These are phyloP conservation scores for Aphanomyces invadans DNA, from an alignment of 352 stramenopile species.

Conservation along the genomic window DNA sequence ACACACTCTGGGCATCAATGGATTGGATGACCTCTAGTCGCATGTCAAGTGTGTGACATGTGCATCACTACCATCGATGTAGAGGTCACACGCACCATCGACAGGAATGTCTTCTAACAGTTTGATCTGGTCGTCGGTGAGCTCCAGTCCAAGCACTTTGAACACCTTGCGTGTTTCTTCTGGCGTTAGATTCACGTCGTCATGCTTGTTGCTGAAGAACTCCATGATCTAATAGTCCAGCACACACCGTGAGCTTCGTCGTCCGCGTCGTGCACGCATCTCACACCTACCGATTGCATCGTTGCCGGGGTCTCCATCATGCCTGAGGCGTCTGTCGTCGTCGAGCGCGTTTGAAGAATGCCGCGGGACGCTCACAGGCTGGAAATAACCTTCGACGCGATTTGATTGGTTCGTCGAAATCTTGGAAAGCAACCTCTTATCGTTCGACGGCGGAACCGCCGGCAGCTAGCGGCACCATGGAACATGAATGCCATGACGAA, in stretches of 20 bases:
- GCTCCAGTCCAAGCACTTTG: conserved; percentile 6
- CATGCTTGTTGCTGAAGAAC: conserved; percentile 1
- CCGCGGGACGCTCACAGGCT: neutral
- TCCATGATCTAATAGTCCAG: neutral
- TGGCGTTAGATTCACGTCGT: conserved; percentile 17
- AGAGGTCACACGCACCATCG: neutral
- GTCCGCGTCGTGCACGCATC: neutral
- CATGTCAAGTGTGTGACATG: no score
- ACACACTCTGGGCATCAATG: neutral
- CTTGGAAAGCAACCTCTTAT: conserved; percentile 8
- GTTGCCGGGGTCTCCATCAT: neutral
- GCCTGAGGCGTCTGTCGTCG: neutral
- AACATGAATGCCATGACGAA: neutral
- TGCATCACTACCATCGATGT: neutral
- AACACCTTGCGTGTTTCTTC: conserved; percentile 13
- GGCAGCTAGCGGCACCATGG: neutral
- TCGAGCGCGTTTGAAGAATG: neutral
- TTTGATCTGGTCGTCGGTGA: conserved; percentile 15
- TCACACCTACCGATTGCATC: neutral
- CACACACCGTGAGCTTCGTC: neutral
- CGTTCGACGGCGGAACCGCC: neutral
- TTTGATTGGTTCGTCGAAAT: neutral
- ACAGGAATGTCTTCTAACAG: conserved; percentile 13
- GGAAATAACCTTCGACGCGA: neutral
- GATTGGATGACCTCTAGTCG: conserved; percentile 16